Evolutionary conservation across 306 rosid genomes (phyloP), one percentile per base, ranked within the genome.

Genomic region (Cercis canadensis): DNA sequence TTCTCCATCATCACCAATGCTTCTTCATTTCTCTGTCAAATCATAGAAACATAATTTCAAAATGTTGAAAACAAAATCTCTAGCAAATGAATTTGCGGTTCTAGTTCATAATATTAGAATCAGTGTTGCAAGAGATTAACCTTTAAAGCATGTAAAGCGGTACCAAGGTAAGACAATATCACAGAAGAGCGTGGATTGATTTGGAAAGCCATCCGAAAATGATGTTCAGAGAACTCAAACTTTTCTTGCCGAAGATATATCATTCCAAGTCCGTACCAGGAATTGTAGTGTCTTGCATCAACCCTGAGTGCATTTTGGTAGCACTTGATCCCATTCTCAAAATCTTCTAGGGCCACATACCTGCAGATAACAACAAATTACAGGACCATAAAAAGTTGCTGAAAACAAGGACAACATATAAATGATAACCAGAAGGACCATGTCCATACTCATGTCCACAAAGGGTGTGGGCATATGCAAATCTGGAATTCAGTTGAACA

Each of bases 241-340:
- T 95, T 95, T 80, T 95, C 99, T 80, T 95, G 99, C 74, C 93
- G 93, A 67, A 92, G 88, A 82, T 89, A 89, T 65, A 89, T 79
- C 96, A 95, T 92, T 54, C 99, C 99, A 75, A 95, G 99, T 74
- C 99, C 99, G 85, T 89, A 89, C 97, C 99, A 92, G 63, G 99
- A 78, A 46, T 92, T 95, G 64, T 92, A 95, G 71, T 95, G 99
- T 77, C 99, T 92, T 65, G 87, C 71, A 83, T 95, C 97, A 76
- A 89, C 87, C 72, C 78, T 88, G 54, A 95, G 96, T 53, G 97
- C 96, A 78, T 87, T 89, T 84, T 92, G 97, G 76, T 91, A 92
- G 88, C 93, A 81, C 86, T 89, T 89, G 37, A 87, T 86, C 75
- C 97, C 99, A 74, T 88, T 92, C 78, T 92, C 97, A 88, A 83